phyloP scores from a whole-genome alignment of 2,329 filamentous ascomycete species.

The Trichophyton rubrum region DNA sequence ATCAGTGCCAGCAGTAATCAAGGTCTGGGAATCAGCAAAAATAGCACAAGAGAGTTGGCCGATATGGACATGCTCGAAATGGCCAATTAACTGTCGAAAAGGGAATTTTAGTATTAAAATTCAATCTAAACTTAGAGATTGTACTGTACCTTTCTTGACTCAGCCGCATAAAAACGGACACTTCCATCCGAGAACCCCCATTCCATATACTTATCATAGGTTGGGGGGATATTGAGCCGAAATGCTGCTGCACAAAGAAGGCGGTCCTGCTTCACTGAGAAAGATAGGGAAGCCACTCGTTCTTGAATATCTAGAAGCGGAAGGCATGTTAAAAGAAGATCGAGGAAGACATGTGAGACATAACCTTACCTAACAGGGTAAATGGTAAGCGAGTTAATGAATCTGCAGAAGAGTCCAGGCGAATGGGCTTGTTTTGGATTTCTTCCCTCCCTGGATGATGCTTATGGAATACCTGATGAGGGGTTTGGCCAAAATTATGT shows the following conservation, averaged over 20 bases:
- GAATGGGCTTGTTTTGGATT: constrained; percentile 48
- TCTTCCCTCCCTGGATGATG: constrained; percentile 68
- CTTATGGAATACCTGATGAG: constrained; percentile 80
- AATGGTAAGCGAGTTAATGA: constrained; percentile 66
- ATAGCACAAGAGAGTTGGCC: constrained; percentile 73
- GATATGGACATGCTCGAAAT: constrained; percentile 89
- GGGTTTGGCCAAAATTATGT: constrained; percentile 96
- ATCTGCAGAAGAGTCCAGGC: constrained; percentile 67
- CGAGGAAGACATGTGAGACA: neutral
- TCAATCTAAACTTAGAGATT: constrained; percentile 3
- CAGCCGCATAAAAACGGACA: constrained; percentile 77
- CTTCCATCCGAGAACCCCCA: constrained; percentile 94
- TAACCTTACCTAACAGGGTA: constrained; percentile 51
- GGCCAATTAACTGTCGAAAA: constrained; percentile 49
- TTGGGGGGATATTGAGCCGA: constrained; percentile 71
- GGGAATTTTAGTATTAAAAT: neutral
- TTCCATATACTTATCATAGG: constrained; percentile 82
- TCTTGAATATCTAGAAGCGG: constrained; percentile 52
- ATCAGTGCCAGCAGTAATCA: constrained; percentile 85
- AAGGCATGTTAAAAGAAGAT: constrained; percentile 7
- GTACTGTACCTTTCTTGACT: constrained; percentile 55
- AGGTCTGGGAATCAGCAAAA: constrained; percentile 78
- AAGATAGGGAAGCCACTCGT: constrained; percentile 64
- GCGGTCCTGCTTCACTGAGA: constrained; percentile 66
- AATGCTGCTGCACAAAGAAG: constrained; percentile 74